These are phyloP conservation scores for Talaromyces wortmannii DNA, from an alignment of 495 filamentous ascomycete genomes.

Conservation along the genomic window DNA sequence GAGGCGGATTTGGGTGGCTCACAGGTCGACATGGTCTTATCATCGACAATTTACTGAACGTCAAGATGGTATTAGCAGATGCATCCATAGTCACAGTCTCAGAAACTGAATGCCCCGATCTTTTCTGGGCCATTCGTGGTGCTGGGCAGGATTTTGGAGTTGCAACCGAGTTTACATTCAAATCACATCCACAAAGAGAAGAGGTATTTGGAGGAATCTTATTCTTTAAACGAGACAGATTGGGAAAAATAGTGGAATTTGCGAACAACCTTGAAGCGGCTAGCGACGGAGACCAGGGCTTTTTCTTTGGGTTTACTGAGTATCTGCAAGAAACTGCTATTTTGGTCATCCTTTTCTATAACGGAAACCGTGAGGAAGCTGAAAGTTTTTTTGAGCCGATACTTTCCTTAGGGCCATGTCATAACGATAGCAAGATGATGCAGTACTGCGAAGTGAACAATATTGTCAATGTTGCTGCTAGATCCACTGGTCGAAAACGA, in stretches of 20 bases:
- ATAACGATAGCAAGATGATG: conserved; percentile 29
- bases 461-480: conserved; percentile 9
- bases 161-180: conserved; percentile 40
- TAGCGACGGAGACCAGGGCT: conserved; percentile 27
- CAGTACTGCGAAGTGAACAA: conserved; percentile 38
- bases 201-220: conserved; percentile 42
- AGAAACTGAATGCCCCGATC: conserved; percentile 26
- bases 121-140: conserved; percentile 44
- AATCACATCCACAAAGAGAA: conserved; percentile 29
- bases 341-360: conserved; percentile 39
- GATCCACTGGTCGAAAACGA: conserved; percentile 3
- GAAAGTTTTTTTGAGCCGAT: conserved; percentile 28
- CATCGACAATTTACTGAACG: conserved; percentile 45
- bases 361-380: conserved; percentile 38
- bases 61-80: conserved; percentile 43
- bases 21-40: conserved; percentile 40
- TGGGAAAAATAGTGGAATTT: conserved; percentile 29
- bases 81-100: conserved; percentile 34
- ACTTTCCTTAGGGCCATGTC: conserved; percentile 23
- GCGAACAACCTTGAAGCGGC: conserved; percentile 30
- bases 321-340: conserved; percentile 28
- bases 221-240: conserved; percentile 28
- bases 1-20: conserved; percentile 51
- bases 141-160: conserved; percentile 42
- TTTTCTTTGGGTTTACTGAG: conserved; percentile 28